Base-by-base conservation (phyloP, 2,329 filamentous ascomycete species). In the Penicillium crustosum region DNA sequence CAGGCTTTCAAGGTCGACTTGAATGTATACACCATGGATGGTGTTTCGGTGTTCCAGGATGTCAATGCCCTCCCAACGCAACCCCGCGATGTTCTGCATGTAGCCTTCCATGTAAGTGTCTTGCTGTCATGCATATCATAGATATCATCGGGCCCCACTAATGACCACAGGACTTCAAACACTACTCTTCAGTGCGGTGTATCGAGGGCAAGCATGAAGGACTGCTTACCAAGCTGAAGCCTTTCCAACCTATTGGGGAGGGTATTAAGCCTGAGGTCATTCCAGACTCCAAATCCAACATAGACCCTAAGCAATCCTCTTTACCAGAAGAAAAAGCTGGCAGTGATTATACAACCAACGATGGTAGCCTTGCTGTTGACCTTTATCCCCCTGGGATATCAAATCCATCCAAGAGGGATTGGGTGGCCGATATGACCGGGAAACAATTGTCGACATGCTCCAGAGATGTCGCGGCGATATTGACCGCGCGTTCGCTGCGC, bases 151-250 rank as follows among this genome's bases (percentile, higher is more conserved):
- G 12, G 15, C 43, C 49, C 25, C n/a, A 61, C 66, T 51, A 66
- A 36, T 17, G 23, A 53, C 63, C 68, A 35, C 68, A 87, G 83
- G 79, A 76, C 45, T 88, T 83, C 77, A 81, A 88, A 67, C 86
- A 89, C 69, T 89, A 87, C 72, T 88, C 85, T 5, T 88, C 86
- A 0, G 83, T 89, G 62, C 81, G 86, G 55, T 84, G 85, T 66
- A 72, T 83, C 45, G 73, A 82, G 60, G 85, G 85, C 7, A 83
- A 84, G 8, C 83, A 86, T 68, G 78, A 75, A 31, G 86, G 85
- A 8, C 60, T 67, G 21, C 48, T 74, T 77, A 35, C 84, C 84
- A 53, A 41, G 33, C 27, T 45, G 21, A 45, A 29, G 12, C 68
- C 79, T 86, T 36, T 61, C 68, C 51, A 63, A 65, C 44, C 39